Evolutionary conservation across 805 yeast species (phyloP), one percentile per base, ranked within the genome.

Genomic region (Limtongia smithiae): DNA sequence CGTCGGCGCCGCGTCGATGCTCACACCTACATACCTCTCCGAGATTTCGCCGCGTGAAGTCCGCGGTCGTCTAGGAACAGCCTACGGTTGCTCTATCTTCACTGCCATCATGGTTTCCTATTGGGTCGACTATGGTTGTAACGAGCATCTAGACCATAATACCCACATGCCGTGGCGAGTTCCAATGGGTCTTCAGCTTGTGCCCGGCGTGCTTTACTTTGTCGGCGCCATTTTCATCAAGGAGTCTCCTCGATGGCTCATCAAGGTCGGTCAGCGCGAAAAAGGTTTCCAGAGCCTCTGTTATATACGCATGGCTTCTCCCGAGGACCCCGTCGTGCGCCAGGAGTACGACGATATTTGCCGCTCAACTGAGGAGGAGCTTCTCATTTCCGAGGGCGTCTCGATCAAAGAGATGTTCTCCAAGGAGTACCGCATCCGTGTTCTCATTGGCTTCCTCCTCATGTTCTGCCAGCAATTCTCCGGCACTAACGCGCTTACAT

Each of bases 181-280:
- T 20, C 62, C 61, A 15, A 43, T 58, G 50, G 61, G 42, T 7
- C 39, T 58, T 14, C 61, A 58, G 41, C 49, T 56, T 30, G 49
- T 58, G 11, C 60, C 57, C 18, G 55, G 60, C 18, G 48, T 54
- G 7, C 32, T 58, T 3, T 58, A 78, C 79, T 41, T 82, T 78
- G 62, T 65, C 77, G 44, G 77, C 78, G 63, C 49, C 3, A 72
- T 60, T 53, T 73, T 43, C 78, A 75, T 68, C 62, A 76, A 47
- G 80, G 85, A 39, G 69, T 80, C 85, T 40, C 94, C 95, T 32
- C 75, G 95, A 60, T 86, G 71, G 69, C 77, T 69, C 53, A 81
- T 85, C 27, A 77, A 77, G 41, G 76, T 76, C 54, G 78, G 77
- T 54, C 67, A 75, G 20, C 62, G 77, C 45, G 81, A 76, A 15